Percentiles rank a stretch among this genome's conserved stretches.
Evolutionary conservation across 2,329 filamentous ascomycete genomes (phyloP).

Genomic region (Venturia aucupariae): DNA sequence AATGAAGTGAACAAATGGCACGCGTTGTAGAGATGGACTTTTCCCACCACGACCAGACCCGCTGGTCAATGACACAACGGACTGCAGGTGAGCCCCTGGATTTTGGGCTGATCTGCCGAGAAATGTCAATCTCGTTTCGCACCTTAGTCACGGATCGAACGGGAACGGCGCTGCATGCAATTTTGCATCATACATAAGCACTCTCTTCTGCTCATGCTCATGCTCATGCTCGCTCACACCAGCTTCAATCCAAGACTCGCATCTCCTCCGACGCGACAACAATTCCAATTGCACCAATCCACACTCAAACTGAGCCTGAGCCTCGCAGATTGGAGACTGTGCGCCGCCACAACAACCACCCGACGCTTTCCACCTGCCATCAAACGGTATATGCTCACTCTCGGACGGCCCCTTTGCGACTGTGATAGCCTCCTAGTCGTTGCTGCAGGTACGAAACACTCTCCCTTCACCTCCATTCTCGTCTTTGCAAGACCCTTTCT

Average conservation of each 20-base stretch:
- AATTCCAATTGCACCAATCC: background rate
- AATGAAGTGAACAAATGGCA: background rate
- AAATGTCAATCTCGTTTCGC: background rate
- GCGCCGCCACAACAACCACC: background rate
- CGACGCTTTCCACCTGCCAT: background rate
- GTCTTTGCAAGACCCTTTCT: background rate
- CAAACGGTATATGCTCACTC: background rate
- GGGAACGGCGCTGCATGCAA: background rate
- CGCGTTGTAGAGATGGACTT: background rate
- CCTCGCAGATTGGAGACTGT: background rate
- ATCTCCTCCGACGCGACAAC: background rate
- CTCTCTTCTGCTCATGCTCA: too few species aligned
- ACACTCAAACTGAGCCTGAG: constrained; percentile 3
- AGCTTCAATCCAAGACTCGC: background rate
- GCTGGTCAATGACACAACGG: background rate
- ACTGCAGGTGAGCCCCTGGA: background rate
- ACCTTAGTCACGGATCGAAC: background rate
- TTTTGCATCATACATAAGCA: background rate
- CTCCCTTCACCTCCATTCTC: background rate
- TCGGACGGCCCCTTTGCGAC: background rate
- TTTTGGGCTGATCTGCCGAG: background rate
- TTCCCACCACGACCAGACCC: background rate
- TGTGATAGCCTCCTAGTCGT: background rate
- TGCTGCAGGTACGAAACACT: background rate
- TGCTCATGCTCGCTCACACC: background rate